These are phyloP conservation scores for Lichtheimia ramosa DNA, from an alignment of 371 early-diverging fungal genomes.

Conservation along the genomic window DNA sequence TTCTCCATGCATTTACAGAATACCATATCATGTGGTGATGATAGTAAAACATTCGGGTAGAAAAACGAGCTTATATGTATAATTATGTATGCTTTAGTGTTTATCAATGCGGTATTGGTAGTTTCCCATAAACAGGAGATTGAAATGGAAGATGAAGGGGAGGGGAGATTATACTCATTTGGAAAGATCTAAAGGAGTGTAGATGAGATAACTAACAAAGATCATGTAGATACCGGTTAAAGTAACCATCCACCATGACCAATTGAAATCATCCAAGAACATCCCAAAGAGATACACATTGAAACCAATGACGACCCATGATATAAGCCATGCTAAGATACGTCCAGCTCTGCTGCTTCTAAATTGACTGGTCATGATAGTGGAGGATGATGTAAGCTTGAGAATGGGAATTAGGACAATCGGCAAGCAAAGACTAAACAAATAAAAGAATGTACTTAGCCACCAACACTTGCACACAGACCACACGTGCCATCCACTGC, in stretches of 20 bases:
- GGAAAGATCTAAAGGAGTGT: conserved; percentile 11
- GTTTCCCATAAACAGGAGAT: too few relatives aligned
- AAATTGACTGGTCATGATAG: conserved; percentile 50
- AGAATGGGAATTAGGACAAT: conserved; percentile 72
- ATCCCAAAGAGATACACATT: conserved; percentile 51
- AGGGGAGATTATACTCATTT: too few relatives aligned
- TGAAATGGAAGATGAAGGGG: too few relatives aligned
- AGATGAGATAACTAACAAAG: conserved; percentile 19
- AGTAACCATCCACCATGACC: conserved; percentile 8
- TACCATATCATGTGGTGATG: too few relatives aligned
- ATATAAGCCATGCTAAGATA: conserved; percentile 34
- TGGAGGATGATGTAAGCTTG: conserved; percentile 49
- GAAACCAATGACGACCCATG: conserved; percentile 52
- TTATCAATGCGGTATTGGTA: too few relatives aligned
- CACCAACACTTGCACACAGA: neutral
- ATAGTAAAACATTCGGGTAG: too few relatives aligned
- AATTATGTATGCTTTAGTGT: too few relatives aligned
- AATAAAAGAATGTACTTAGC: neutral
- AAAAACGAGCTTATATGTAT: too few relatives aligned
- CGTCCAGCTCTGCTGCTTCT: neutral
- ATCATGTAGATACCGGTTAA: conserved; percentile 13
- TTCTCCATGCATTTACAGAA: too few relatives aligned
- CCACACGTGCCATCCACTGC: neutral
- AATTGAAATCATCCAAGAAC: conserved; percentile 16
- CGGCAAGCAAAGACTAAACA: conserved; percentile 64